These are phyloP conservation scores for Thecaphora frezii DNA, from an alignment of 1,284 basidiomycete genomes.

Conservation along the genomic window DNA sequence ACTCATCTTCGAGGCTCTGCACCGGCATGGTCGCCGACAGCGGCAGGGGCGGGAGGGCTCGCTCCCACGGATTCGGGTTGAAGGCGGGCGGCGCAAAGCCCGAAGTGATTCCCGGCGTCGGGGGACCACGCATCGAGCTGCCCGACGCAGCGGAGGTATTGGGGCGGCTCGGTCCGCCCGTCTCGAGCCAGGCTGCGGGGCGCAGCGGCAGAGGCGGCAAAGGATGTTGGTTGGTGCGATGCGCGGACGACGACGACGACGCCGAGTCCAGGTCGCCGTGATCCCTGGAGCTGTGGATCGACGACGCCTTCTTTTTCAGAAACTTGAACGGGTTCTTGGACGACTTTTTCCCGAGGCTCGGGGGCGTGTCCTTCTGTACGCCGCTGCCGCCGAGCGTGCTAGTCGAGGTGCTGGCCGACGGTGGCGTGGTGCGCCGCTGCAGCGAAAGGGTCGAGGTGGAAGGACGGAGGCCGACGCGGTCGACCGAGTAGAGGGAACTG, in stretches of 20 bases:
- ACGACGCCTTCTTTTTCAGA: slow-evolving; percentile 43
- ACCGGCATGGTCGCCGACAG: slow-evolving; percentile 8
- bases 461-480: slow-evolving; percentile 4
- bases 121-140: slow-evolving; percentile 15
- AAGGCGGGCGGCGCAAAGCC: slow-evolving; percentile 14
- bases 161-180: slow-evolving; percentile 7
- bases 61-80: slow-evolving; percentile 14
- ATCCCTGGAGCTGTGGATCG: slow-evolving; percentile 6
- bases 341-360: slow-evolving; percentile 22
- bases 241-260: slow-evolving; percentile 2
- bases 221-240: neutral
- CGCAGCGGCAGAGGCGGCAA: slow-evolving; percentile 15
- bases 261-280: neutral
- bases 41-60: slow-evolving; percentile 8
- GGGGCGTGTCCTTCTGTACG: slow-evolving; percentile 9
- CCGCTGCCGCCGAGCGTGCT: slow-evolving; percentile 30
- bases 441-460: slow-evolving; percentile 26
- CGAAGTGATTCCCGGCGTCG: neutral
- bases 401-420: slow-evolving; percentile 31
- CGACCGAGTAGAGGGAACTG: neutral
- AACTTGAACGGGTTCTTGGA: slow-evolving; percentile 46
- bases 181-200: slow-evolving; percentile 31
- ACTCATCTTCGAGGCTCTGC: slow-evolving; percentile 29
- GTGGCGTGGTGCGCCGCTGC: slow-evolving; percentile 25
- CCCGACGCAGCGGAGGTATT: slow-evolving; percentile 14